These are phyloP conservation scores for Penicillium sp. DNA, from an alignment of 2,329 filamentous ascomycete genomes.

Conservation along the genomic window DNA sequence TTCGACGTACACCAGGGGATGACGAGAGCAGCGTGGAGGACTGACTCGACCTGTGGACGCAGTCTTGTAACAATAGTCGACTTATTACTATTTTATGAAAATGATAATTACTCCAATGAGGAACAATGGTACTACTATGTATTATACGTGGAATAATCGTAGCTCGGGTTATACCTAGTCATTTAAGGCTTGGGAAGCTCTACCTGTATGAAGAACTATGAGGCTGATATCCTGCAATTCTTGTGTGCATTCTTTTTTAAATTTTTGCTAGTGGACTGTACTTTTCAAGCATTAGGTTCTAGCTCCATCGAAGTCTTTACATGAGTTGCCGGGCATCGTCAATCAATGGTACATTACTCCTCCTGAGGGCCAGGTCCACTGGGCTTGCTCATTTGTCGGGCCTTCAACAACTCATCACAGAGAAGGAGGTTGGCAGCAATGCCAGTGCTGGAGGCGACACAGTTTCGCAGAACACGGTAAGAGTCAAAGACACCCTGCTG, in stretches of 20 bases:
- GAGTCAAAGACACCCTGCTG: conserved; percentile 94
- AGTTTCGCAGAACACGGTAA: conserved; percentile 91
- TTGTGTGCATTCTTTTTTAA: conserved; percentile 1
- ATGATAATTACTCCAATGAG: not conserved
- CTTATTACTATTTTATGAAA: not conserved
- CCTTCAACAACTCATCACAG: conserved; percentile 97
- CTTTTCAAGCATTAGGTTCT: not conserved
- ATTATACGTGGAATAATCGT: not conserved
- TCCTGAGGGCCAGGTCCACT: conserved; percentile 45
- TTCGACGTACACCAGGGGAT: conserved; percentile 35
- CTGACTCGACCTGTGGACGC: not conserved
- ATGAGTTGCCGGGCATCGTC: conserved; percentile 3
- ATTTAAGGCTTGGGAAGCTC: not conserved
- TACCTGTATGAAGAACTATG: not conserved
- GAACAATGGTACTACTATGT: not conserved
- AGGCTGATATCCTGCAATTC: not conserved
- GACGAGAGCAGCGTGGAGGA: conserved; percentile 22
- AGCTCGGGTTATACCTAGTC: not conserved
- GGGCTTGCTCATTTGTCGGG: conserved; percentile 77
- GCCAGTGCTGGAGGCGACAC: conserved; percentile 86
- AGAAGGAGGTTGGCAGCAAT: conserved; percentile 94
- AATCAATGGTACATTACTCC: conserved; percentile 34
- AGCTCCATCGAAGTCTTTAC: conserved; percentile 2
- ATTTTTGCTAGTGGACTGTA: not conserved
- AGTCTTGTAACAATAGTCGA: not conserved